phyloP scores from a whole-genome alignment of 352 stramenopile species.

The Globisporangium recalcitrans region DNA sequence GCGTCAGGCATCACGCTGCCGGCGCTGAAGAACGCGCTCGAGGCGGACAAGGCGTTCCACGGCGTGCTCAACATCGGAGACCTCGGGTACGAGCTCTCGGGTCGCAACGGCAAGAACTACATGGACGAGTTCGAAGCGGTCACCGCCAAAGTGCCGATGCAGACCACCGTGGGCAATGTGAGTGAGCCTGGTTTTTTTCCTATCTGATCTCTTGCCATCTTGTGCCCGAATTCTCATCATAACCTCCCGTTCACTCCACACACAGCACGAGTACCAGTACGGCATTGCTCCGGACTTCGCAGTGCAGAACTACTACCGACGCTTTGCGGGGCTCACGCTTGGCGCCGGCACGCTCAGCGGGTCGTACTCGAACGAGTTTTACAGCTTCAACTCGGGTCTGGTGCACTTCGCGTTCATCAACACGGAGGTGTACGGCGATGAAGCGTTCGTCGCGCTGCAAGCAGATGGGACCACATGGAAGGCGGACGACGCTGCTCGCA shows the following conservation, averaged over 20 bases:
- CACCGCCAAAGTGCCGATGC: constrained; percentile 58
- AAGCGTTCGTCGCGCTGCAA: constrained; percentile 42
- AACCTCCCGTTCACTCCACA: constrained; percentile 2
- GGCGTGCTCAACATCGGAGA: constrained; percentile 74
- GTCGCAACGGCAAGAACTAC: constrained; percentile 57
- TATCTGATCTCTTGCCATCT: too few species aligned
- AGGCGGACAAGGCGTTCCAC: constrained; percentile 30
- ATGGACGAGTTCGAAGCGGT: constrained; percentile 65
- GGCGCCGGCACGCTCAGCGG: constrained; percentile 53
- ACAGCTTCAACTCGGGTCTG: constrained; percentile 57
- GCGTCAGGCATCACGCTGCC: constrained; percentile 57
- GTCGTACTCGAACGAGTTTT: constrained; percentile 70
- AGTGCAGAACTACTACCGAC: constrained; percentile 68
- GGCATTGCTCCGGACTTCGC: constrained; percentile 39
- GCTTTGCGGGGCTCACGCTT: constrained; percentile 48
- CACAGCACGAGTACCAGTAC: constrained; percentile 71
- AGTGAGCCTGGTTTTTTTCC: constrained; percentile 4
- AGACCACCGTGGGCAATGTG: constrained; percentile 74
- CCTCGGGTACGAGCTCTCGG: constrained; percentile 62
- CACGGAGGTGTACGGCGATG: constrained; percentile 71
- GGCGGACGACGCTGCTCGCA: constrained; percentile 37
- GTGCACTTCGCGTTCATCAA: constrained; percentile 79
- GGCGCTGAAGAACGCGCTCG: constrained; percentile 50
- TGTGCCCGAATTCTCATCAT: too few species aligned
- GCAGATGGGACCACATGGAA: constrained; percentile 47